Evolutionary conservation across 148 eudicot genomes (phyloP), one percentile per base, ranked within the genome.

Genomic region (Pharnaceum exiguum): DNA sequence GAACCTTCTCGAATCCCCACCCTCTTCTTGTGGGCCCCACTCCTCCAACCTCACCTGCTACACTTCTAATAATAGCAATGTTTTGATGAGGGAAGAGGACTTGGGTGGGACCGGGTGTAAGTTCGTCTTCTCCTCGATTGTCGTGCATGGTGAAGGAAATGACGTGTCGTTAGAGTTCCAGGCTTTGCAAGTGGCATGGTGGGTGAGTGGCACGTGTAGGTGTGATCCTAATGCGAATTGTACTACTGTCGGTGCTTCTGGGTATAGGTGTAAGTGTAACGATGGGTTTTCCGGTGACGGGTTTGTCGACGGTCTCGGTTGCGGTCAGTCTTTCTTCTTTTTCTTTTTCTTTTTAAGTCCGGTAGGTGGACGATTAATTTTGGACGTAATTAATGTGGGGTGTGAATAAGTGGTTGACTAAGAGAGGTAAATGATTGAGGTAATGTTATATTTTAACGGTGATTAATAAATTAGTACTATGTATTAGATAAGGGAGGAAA

Each of bases 261-360:
- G 95, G n/a, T 79, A 51, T 21, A 77, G 85, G 27, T 93, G 99
- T 62, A 53, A 5, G 44, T 93, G 99, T 47, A 62, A 48, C 12
- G 63, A 64, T 0, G 99, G 99, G 19, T 85, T 73, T 43, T 7
- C 28, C 35, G 99, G 99, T 7, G 96, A 93, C 42, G 98, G 99
- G 0, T 93, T 88, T 37, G 57, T 32, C 24, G 55, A 28, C 36
- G 96, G 87, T 2, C 4, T 0, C 0, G 86, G 90, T 57, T 88
- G 99, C 83, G 91, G 99, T 93, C 18, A 71, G 94, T 76, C 30
- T 3, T 43, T 23, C n/a, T 26, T 5, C 7, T 51, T 18, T 42
- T 7, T 18, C 3, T 37, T 15, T 29, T 15, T 35, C 47, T 10
- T 36, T 18, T 28, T 31, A 23, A 1, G 6, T 17, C 6, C 13